Conservation (phyloP, 768 basidiomycete genomes). For the Boletus tylopilopsis region DNA sequence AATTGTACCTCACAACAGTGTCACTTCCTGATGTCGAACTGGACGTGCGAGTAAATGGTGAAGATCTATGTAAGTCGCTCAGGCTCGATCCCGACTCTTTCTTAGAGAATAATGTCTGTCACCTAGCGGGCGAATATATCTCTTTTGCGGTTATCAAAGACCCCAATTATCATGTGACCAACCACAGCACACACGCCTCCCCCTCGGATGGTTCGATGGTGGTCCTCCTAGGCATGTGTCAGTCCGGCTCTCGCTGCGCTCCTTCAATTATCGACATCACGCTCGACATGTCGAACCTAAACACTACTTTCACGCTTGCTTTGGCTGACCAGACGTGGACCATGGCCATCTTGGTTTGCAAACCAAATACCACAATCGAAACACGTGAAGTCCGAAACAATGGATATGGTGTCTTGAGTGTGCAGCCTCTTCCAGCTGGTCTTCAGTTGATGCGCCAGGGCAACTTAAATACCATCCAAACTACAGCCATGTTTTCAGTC, state of each 20-base stretch:
- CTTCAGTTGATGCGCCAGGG: slow-evolving; percentile 16
- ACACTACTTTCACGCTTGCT: slow-evolving; percentile 10
- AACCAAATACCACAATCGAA: slow-evolving; percentile 22
- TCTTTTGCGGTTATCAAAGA: slow-evolving; percentile 7
- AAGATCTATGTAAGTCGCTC: slow-evolving; percentile 6
- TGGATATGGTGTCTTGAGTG: slow-evolving; percentile 14
- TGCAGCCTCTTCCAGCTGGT: slow-evolving; percentile 15
- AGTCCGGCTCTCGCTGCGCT: slow-evolving; percentile 21
- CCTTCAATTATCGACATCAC: not conserved
- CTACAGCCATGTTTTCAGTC: slow-evolving; percentile 22
- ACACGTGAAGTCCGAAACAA: slow-evolving; percentile 27
- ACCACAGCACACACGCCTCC: slow-evolving; percentile 19
- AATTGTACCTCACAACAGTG: slow-evolving; percentile 8
- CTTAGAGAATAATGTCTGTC: not conserved
- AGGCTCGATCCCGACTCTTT: not conserved
- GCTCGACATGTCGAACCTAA: slow-evolving; percentile 14
- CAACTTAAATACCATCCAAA: slow-evolving; percentile 24
- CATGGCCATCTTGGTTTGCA: slow-evolving; percentile 19
- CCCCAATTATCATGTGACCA: slow-evolving; percentile 9
- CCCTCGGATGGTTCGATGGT: slow-evolving; percentile 22
- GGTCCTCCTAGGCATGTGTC: slow-evolving; percentile 21
- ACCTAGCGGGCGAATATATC: not conserved
- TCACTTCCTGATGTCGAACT: slow-evolving; percentile 16
- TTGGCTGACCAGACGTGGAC: slow-evolving; percentile 18
- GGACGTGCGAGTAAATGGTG: slow-evolving; percentile 8